Base-by-base conservation (phyloP, 2,329 filamentous ascomycete genomes). In the Achaetomium macrosporum region DNA sequence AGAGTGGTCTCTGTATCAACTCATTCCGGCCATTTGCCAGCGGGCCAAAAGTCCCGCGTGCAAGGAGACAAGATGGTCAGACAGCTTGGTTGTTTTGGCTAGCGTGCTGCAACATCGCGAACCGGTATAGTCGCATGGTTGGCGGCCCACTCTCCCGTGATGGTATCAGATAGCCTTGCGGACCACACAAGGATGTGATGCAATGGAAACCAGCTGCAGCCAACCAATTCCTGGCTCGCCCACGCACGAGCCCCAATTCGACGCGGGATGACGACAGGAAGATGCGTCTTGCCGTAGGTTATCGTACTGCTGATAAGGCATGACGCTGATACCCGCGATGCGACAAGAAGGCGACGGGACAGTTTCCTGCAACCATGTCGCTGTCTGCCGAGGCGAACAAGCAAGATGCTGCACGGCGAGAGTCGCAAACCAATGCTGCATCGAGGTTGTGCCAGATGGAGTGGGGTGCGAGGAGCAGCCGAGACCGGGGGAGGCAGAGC, bases 241-340 rank as follows among this genome's bases (percentile, higher is more conserved):
- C 57, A 53, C 55, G 51, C 51, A 50, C 50, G 49, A 54, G 33
- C 46, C 49, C 42, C 43, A 47, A 42, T 35, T 53, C 51, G 48
- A 57, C 60, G 62, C 58, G 62, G 62, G 63, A 64, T 63, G 62
- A 63, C 62, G 62, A 59, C 58, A 65, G 42, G 55, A 54, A 59
- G 60, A 59, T 62, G 47, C 4, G 25, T 25, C 25, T 62, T 50
- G 53, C 44, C 44, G 36, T 36, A 47, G 51, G 57, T 63, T 61
- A 65, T 63, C 61, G 60, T 50, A 15, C 17, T 29, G n/a, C 44
- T 37, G 50, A 47, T 47, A 52, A 42, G 10, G 33, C 19, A 12
- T n/a, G n/a, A 31, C 25, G 8, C 10, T 12, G 13, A 17, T 8
- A 35, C 29, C 16, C 15, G 13, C 25, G 42, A 35, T n/a, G 29